Evolutionary conservation across 139 green algal species (phyloP), one percentile per base, ranked within the genome.

Genomic region (Chlamydomonas sphaeroides): DNA sequence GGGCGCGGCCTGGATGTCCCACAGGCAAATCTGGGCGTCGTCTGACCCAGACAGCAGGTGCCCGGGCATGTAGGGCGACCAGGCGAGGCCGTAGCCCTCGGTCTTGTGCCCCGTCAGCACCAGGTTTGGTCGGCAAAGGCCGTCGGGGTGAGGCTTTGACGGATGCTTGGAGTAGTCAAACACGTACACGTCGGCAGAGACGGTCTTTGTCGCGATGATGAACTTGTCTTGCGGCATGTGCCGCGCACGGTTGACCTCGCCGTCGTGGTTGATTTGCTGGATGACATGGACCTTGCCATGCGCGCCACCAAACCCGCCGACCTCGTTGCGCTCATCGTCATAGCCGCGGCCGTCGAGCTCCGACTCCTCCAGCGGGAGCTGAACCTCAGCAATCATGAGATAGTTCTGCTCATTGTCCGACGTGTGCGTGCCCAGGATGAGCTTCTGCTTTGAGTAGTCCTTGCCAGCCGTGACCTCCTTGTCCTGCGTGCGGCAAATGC

Each of bases 151-250:
- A 3, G 97, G 96, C 88, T 98, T 99, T 72, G 89, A 96, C 39
- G 94, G 91, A 85, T 99, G 97, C 85, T 98, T 98, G 77, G 88
- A 94, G 88, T 98, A 99, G 90, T 99, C 97, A 85, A 99, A 99
- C 32, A 99, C 92, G 66, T 96, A 99, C 39, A 96, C 93, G 45
- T 97, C 92, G 11, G 93, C 90, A 68, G 66, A 91, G 32, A 98
- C 88, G 17, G 96, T 98, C 83, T 99, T 99, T n/a, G 97, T 99
- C 61, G 97, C 97, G 48, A 99, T 96, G 38, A 99, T 83, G 89
- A 98, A 98, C 56, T 91, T 89, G 88, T 98, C 97, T 79, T 97
- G 93, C 1, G 88, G 90, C 85, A 94, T 93, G 80, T 90, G 83
- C 53, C 96, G 86, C 48, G 97, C 97, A 5, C 97, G 88, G 89